Evolutionary conservation across 371 early-diverging fungal species (phyloP).

Genomic region (Zopfochytrium polystomum): DNA sequence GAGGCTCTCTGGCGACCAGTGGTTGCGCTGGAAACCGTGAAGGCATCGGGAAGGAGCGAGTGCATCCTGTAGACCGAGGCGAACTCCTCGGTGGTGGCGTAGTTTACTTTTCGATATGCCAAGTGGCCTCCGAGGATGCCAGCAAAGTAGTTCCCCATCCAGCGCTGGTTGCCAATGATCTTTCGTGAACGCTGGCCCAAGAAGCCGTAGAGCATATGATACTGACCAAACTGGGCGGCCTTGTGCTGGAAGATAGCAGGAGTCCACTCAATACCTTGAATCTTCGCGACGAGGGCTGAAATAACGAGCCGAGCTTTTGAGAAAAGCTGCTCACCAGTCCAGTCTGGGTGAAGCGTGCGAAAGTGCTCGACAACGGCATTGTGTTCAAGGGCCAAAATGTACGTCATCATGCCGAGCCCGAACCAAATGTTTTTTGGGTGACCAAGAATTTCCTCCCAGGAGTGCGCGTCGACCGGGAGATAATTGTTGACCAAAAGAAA

Average conservation of each 20-base stretch:
- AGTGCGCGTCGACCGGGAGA: constrained; percentile 9
- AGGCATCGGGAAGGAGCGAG: background rate
- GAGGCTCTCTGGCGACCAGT: background rate
- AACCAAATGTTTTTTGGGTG: constrained; percentile 20
- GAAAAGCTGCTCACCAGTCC: constrained; percentile 23
- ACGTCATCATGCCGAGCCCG: constrained; percentile 20
- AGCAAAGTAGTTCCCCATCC: background rate
- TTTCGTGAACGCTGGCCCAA: background rate
- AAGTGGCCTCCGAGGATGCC: constrained; percentile 3
- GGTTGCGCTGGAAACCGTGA: background rate
- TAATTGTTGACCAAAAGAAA: constrained; percentile 5
- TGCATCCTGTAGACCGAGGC: background rate
- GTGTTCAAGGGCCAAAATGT: constrained; percentile 22
- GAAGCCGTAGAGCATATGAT: constrained; percentile 11
- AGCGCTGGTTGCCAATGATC: background rate
- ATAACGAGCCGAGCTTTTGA: constrained; percentile 19
- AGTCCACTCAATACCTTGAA: constrained; percentile 29
- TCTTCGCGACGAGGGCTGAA: constrained; percentile 23
- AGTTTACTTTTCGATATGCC: background rate
- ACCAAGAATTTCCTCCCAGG: constrained; percentile 17
- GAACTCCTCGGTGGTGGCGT: constrained; percentile 5
- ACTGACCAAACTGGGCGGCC: constrained; percentile 9
- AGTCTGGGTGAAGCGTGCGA: constrained; percentile 12
- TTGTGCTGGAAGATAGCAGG: constrained; percentile 26
- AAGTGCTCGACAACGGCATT: constrained; percentile 24